Percentiles rank a stretch among this genome's conserved stretches.
phyloP scores from a whole-genome alignment of 495 filamentous ascomycete species.

The Trichocladium uniseriatum region DNA sequence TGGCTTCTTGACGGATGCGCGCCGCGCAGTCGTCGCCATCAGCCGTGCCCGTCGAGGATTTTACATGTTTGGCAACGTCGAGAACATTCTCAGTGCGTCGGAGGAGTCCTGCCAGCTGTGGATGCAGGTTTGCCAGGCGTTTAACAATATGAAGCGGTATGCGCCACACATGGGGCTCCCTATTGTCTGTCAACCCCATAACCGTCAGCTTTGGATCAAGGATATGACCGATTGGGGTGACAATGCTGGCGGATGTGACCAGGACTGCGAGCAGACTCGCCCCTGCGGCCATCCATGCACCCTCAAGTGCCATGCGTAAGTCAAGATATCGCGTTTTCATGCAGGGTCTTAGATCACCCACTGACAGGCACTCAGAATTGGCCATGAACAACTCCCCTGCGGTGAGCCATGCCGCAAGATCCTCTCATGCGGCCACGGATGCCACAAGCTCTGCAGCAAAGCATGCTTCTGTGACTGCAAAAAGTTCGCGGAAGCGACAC shows the following conservation, averaged over 20 bases:
- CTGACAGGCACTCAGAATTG: conserved; percentile 43
- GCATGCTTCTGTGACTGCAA: conserved; percentile 30
- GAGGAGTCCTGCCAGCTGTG: conserved; percentile 33
- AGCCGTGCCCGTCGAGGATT: conserved; percentile 79
- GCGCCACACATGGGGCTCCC: conserved; percentile 23
- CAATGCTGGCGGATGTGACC: conserved; percentile 51
- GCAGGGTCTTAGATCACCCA: not conserved
- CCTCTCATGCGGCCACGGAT: conserved; percentile 57
- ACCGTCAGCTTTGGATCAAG: conserved; percentile 25
- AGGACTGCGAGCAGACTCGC: conserved; percentile 37
- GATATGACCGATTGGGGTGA: conserved; percentile 45
- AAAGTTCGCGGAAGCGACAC: conserved; percentile 6
- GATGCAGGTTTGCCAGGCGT: conserved; percentile 27
- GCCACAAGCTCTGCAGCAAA: conserved; percentile 33
- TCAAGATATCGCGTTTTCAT: not conserved
- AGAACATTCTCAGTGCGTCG: conserved; percentile 36
- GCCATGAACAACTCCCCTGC: conserved; percentile 55
- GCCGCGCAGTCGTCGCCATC: conserved; percentile 78
- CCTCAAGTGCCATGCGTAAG: conserved; percentile 39
- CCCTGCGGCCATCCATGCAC: conserved; percentile 37
- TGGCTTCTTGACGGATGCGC: conserved; percentile 65
- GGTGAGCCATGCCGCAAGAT: conserved; percentile 47
- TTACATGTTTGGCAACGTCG: conserved; percentile 77
- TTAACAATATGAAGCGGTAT: conserved; percentile 21
- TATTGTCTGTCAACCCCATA: conserved; percentile 34